Conservation (phyloP, 140 eudicot species). For the Ambrosia hybrid region DNA sequence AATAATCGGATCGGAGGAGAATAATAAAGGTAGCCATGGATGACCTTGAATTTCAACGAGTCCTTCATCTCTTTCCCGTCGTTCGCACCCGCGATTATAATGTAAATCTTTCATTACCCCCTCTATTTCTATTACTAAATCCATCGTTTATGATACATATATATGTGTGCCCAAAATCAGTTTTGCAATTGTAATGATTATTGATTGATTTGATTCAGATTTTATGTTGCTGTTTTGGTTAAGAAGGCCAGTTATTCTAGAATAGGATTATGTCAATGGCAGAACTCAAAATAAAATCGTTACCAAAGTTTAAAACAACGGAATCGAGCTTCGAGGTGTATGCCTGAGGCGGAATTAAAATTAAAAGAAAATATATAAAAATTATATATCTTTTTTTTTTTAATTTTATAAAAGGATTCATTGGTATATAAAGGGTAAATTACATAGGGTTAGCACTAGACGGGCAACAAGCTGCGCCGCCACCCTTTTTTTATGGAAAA, state of each 20-base stretch:
- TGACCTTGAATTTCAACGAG: slow-evolving; percentile 48
- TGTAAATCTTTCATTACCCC: slow-evolving; percentile 36
- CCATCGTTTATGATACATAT: neutral
- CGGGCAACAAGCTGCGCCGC: too few relatives aligned
- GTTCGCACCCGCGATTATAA: slow-evolving; percentile 64
- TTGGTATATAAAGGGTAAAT: too few relatives aligned
- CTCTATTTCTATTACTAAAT: neutral
- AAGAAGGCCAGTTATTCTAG: neutral
- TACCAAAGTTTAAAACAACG: too few relatives aligned
- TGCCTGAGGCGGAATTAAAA: too few relatives aligned
- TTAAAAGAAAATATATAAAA: too few relatives aligned
- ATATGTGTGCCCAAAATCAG: slow-evolving; percentile 3
- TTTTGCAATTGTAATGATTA: neutral
- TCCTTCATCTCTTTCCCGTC: slow-evolving; percentile 55
- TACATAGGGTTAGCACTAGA: too few relatives aligned
- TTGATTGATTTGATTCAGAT: neutral
- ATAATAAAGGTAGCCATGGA: slow-evolving; percentile 30
- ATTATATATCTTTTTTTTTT: too few relatives aligned
- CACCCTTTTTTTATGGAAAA: too few relatives aligned
- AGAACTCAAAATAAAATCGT: neutral
- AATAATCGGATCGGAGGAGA: neutral
- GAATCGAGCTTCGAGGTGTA: too few relatives aligned
- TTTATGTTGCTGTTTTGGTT: neutral
- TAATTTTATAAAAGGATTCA: too few relatives aligned
- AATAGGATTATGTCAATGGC: slow-evolving; percentile 11